phyloP scores from a whole-genome alignment of 2,329 filamentous ascomycete genomes.

The Hysterium pulicare region DNA sequence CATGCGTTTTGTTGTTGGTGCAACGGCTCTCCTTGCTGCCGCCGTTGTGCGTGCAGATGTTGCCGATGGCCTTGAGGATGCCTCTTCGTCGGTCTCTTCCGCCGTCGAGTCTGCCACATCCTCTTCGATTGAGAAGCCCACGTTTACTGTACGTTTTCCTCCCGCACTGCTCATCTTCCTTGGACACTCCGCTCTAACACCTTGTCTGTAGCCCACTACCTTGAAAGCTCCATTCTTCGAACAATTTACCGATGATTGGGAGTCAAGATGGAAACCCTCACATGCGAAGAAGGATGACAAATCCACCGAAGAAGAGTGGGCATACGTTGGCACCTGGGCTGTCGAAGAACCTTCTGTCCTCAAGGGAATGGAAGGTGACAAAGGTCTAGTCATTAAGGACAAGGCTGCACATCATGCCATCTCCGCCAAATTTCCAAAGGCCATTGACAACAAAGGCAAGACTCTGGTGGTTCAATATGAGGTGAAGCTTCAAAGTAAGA shows the following conservation, averaged over 20 bases:
- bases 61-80: constrained; percentile 63
- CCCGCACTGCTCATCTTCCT: constrained; percentile 3
- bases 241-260: constrained; percentile 98
- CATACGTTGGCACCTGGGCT: constrained; percentile 92
- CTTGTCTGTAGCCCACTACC: constrained; percentile 67
- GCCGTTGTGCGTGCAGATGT: constrained; percentile 70
- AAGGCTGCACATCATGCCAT: constrained; percentile 97
- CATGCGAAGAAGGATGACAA: constrained; percentile 92
- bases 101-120: constrained; percentile 54
- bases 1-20: constrained; percentile 67
- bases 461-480: constrained; percentile 97
- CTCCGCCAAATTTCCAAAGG: constrained; percentile 95
- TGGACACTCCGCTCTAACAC: constrained; percentile 14
- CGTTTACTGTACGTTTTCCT: constrained; percentile 74
- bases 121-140: constrained; percentile 65
- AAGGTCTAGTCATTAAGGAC: constrained; percentile 98
- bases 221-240: constrained; percentile 94
- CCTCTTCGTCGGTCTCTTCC: constrained; percentile 41
- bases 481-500: constrained; percentile 95
- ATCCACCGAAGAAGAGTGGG: constrained; percentile 82
- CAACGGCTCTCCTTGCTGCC: constrained; percentile 65
- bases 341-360: constrained; percentile 90
- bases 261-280: constrained; percentile 87
- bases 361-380: constrained; percentile 92
- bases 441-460: constrained; percentile 96